Evolutionary conservation across 306 rosid genomes (phyloP).

Genomic region (Quercus parvula): DNA sequence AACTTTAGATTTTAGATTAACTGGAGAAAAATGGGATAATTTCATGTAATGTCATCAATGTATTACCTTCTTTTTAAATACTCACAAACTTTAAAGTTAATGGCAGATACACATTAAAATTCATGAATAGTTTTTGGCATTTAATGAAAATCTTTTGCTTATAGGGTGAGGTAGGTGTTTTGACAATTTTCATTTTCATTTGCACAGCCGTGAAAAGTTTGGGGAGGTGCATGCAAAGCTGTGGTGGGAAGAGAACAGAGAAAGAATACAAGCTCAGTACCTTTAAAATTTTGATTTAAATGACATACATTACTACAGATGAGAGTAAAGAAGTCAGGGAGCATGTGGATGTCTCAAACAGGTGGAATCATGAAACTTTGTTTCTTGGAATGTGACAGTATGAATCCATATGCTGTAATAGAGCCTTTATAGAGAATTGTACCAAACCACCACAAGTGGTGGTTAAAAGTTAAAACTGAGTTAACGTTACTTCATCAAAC

Average conservation of each 20-base stretch:
- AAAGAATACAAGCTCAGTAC: slow-evolving; percentile 77
- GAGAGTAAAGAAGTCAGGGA: slow-evolving; percentile 13
- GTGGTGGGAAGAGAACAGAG: slow-evolving; percentile 96
- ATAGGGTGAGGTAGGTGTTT: not conserved
- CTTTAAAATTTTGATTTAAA: slow-evolving; percentile 42
- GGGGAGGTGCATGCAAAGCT: slow-evolving; percentile 68
- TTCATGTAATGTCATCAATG: not conserved
- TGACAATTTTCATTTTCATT: slow-evolving; percentile 1
- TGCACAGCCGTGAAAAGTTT: slow-evolving; percentile 75
- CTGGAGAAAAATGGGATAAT: no score
- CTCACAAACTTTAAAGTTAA: not conserved
- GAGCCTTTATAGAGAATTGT: slow-evolving; percentile 20
- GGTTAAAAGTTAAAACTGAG: slow-evolving; percentile 16
- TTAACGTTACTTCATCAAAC: slow-evolving; percentile 2
- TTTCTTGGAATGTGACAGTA: slow-evolving; percentile 13
- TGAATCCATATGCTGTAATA: slow-evolving; percentile 16
- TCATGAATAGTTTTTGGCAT: not conserved
- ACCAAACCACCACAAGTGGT: slow-evolving; percentile 2
- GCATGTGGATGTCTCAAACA: slow-evolving; percentile 14
- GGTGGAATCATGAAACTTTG: slow-evolving; percentile 32
- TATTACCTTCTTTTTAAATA: not conserved
- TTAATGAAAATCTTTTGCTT: not conserved
- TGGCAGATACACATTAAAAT: not conserved
- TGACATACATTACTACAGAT: slow-evolving; percentile 12
- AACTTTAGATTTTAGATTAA: no score